Evolutionary conservation across 305 asterid genomes (phyloP).

Genomic region (Fraxinus sp.): DNA sequence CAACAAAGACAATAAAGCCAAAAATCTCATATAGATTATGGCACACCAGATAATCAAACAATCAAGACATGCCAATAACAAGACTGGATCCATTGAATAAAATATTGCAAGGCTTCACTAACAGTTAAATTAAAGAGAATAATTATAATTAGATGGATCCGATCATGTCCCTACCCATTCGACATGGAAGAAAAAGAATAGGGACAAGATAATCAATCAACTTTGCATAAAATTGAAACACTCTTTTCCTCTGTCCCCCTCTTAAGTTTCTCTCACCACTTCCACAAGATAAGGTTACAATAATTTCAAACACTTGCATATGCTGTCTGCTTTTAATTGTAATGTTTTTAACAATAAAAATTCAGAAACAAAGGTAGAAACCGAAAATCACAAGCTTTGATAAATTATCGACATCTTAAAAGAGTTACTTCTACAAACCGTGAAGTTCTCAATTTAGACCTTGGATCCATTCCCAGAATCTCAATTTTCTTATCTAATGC

Average conservation of each 20-base stretch:
- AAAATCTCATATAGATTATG: slow-evolving; percentile 4
- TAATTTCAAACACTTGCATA: not conserved
- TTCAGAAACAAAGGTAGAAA: not conserved
- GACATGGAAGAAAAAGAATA: not conserved
- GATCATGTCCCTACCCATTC: slow-evolving; percentile 5
- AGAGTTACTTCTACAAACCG: slow-evolving; percentile 1
- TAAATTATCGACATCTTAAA: not conserved
- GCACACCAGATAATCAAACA: not conserved
- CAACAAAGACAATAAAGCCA: not conserved
- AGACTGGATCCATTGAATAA: slow-evolving; percentile 22
- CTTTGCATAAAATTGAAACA: not conserved
- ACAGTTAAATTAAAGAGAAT: slow-evolving; percentile 11
- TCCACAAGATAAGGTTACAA: not conserved
- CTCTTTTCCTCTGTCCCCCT: not conserved
- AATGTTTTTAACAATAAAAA: not conserved
- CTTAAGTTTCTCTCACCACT: not conserved
- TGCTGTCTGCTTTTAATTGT: slow-evolving; percentile 3
- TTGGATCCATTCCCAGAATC: not conserved
- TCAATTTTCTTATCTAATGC: not conserved
- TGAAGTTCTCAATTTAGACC: not conserved
- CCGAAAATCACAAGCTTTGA: not conserved
- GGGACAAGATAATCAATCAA: slow-evolving; percentile 8
- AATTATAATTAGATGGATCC: slow-evolving; percentile 11
- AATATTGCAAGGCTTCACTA: slow-evolving; percentile 6
- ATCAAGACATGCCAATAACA: slow-evolving; percentile 21